Evolutionary conservation across 345 rosid genomes (phyloP).

Genomic region (Cochlearia excelsa): DNA sequence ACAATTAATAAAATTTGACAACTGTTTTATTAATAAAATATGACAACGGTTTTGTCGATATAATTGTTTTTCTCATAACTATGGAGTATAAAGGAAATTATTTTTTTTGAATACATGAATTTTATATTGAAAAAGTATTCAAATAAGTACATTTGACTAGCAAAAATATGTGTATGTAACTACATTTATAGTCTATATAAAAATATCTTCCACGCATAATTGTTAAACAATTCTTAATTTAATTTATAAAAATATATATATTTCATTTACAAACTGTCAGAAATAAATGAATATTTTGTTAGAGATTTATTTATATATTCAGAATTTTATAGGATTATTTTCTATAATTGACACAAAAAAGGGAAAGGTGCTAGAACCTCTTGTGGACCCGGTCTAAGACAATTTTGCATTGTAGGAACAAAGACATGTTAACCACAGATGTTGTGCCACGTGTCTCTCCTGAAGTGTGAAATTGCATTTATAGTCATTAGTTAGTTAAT

Average conservation of each 20-base stretch:
- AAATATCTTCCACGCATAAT: no score
- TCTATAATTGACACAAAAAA: background rate
- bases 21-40: conserved; percentile 4
- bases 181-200: background rate
- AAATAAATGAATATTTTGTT: background rate
- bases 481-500: conserved; percentile 1
- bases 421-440: conserved; percentile 14
- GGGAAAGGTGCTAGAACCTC: conserved; percentile 27
- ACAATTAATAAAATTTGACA: conserved; percentile 3
- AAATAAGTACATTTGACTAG: conserved; percentile 1
- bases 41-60: conserved; percentile 14
- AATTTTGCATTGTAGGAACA: conserved; percentile 15
- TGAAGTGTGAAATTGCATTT: background rate
- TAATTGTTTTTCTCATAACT: conserved; percentile 9
- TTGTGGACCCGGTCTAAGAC: conserved; percentile 15
- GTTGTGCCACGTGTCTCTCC: conserved; percentile 20
- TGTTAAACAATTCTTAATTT: no score
- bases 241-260: no score
- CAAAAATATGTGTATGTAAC: background rate
- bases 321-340: background rate
- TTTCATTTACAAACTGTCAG: background rate
- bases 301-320: background rate
- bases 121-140: background rate
- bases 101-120: background rate
- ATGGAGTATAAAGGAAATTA: background rate